phyloP scores from a whole-genome alignment of 75 land plant genomes.

The Cryptomeria japonica region DNA sequence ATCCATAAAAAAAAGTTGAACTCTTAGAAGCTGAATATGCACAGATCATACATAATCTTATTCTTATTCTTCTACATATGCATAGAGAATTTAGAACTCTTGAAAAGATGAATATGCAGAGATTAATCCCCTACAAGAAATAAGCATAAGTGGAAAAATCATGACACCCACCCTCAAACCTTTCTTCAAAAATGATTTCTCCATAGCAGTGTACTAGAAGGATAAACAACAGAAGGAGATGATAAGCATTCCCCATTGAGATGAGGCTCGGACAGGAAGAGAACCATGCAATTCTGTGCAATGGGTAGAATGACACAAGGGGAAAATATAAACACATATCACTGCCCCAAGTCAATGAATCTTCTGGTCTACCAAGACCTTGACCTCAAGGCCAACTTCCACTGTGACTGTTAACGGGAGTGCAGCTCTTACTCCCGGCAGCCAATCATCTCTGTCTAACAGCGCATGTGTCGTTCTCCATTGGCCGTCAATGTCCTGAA shows the following conservation, averaged over 20 bases:
- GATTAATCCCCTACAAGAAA: background rate
- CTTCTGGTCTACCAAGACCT: background rate
- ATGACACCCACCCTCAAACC: conserved; percentile 45
- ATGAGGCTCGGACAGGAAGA: background rate
- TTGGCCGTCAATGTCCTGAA: background rate
- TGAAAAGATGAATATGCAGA: background rate
- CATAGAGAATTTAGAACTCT: background rate
- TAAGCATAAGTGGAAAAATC: background rate
- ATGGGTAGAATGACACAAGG: background rate
- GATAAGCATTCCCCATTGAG: background rate
- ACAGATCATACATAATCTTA: background rate
- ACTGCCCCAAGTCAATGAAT: background rate
- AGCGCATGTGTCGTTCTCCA: background rate
- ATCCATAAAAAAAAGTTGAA: background rate
- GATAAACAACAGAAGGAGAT: background rate
- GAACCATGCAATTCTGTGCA: background rate
- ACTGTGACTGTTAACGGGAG: background rate
- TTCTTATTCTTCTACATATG: background rate
- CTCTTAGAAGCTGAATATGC: too few relatives aligned
- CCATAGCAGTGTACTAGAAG: conserved; percentile 8
- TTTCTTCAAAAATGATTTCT: conserved; percentile 56
- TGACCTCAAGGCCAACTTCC: background rate
- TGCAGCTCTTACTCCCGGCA: background rate
- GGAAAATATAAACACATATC: background rate
- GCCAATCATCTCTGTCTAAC: background rate